Percentiles rank a stretch among this genome's conserved stretches.
Conservation (phyloP, 2,329 filamentous ascomycete species). For the Huntiella moniliformis region DNA sequence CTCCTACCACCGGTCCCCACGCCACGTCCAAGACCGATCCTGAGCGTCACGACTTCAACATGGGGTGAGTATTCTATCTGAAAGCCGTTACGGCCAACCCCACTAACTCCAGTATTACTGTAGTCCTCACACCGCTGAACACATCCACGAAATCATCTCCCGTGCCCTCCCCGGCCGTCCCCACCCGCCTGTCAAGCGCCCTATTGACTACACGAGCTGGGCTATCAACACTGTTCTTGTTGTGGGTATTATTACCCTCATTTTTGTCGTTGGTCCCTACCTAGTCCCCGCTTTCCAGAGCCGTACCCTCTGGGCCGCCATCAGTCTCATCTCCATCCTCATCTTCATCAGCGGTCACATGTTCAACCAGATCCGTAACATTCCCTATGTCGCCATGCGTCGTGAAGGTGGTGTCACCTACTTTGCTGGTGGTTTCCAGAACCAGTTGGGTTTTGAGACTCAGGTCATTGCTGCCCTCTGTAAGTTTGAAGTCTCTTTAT, state of each 20-base stretch:
- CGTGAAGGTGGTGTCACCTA: slow-evolving; percentile 74
- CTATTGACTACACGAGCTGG: slow-evolving; percentile 71
- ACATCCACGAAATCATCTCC: slow-evolving; percentile 59
- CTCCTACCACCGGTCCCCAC: slow-evolving; percentile 57
- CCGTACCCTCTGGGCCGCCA: slow-evolving; percentile 81
- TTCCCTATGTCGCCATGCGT: slow-evolving; percentile 77
- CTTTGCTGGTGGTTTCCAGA: slow-evolving; percentile 83
- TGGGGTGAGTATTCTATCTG: slow-evolving; percentile 38
- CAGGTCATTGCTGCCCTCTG: slow-evolving; percentile 89
- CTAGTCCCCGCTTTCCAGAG: slow-evolving; percentile 67
- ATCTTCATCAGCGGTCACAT: slow-evolving; percentile 94
- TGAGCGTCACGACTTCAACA: slow-evolving; percentile 66
- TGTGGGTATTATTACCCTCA: slow-evolving; percentile 48
- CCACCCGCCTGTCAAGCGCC: slow-evolving; percentile 60
- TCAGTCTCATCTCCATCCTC: slow-evolving; percentile 75
- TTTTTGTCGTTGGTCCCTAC: slow-evolving; percentile 58
- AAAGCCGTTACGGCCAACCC: slow-evolving; percentile 2
- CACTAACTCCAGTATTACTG: neutral
- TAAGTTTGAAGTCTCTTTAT: slow-evolving; percentile 30
- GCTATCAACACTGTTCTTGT: slow-evolving; percentile 47
- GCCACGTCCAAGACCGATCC: slow-evolving; percentile 52
- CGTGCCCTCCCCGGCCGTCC: slow-evolving; percentile 62
- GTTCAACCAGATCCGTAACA: slow-evolving; percentile 97
- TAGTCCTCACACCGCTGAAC: slow-evolving; percentile 58
- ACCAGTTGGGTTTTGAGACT: slow-evolving; percentile 83